These are phyloP conservation scores for Pseudopyricularia cyperi DNA, from an alignment of 2,329 filamentous ascomycete species.

Conservation along the genomic window DNA sequence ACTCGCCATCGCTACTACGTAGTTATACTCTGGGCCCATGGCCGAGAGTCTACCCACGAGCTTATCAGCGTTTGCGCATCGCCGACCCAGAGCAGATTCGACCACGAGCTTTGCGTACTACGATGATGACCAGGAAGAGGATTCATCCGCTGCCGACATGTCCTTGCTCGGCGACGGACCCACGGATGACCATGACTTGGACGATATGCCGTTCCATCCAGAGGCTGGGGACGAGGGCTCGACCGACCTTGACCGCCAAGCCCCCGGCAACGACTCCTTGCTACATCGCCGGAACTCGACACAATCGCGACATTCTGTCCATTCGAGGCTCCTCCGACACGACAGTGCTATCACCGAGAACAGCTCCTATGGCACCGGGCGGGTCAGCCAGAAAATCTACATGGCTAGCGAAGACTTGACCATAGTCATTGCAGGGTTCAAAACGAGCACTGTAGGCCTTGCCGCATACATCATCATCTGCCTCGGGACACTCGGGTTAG, in stretches of 20 bases:
- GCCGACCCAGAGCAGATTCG: slow-evolving; percentile 68
- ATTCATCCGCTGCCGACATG: slow-evolving; percentile 13
- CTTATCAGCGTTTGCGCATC: slow-evolving; percentile 81
- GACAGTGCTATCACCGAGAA: slow-evolving; percentile 57
- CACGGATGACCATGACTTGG: slow-evolving; percentile 20
- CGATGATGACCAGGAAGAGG: slow-evolving; percentile 44
- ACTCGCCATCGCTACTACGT: not conserved
- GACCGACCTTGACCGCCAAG: slow-evolving; percentile 19
- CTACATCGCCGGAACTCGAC: slow-evolving; percentile 51
- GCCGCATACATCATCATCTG: slow-evolving; percentile 59
- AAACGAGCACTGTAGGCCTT: slow-evolving; percentile 59
- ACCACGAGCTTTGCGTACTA: slow-evolving; percentile 85
- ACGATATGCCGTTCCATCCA: slow-evolving; percentile 24
- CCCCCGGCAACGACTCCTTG: slow-evolving; percentile 28
- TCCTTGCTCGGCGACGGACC: slow-evolving; percentile 17
- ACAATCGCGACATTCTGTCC: slow-evolving; percentile 40
- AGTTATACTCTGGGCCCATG: slow-evolving; percentile 81
- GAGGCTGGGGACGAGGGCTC: slow-evolving; percentile 20
- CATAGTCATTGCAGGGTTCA: slow-evolving; percentile 85
- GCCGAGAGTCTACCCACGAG: slow-evolving; percentile 95
- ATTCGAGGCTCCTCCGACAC: slow-evolving; percentile 54
- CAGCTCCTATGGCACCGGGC: slow-evolving; percentile 48
- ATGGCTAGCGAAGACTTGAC: slow-evolving; percentile 89
- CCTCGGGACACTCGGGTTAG: slow-evolving; percentile 58
- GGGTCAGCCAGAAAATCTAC: slow-evolving; percentile 80